These are phyloP conservation scores for Trypanosoma congolense DNA, from an alignment of 208 protist genomes.

Conservation along the genomic window DNA sequence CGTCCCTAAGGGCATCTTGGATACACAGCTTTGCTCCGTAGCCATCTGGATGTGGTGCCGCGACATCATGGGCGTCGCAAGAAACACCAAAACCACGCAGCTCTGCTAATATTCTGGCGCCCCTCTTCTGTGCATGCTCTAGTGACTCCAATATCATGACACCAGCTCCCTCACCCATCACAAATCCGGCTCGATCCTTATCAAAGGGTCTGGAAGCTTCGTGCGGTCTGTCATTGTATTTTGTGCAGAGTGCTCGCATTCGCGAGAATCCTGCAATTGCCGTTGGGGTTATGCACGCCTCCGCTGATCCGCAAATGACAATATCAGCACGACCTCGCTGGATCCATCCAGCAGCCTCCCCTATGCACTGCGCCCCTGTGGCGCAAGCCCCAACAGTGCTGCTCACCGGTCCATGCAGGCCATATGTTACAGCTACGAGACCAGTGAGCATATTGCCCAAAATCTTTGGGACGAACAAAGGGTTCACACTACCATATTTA, in stretches of 20 bases:
- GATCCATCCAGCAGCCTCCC: conserved; percentile 90
- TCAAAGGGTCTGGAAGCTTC: conserved; percentile 94
- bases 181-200: conserved; percentile 87
- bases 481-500: conserved; percentile 71
- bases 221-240: conserved; percentile 86
- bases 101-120: conserved; percentile 86
- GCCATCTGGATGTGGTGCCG: conserved; percentile 88
- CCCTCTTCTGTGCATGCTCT: conserved; percentile 78
- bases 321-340: conserved; percentile 77
- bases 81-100: conserved; percentile 83
- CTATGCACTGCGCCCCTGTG: conserved; percentile 96
- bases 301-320: conserved; percentile 90
- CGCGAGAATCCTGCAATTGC: conserved; percentile 92
- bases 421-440: conserved; percentile 84
- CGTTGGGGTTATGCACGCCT: conserved; percentile 91
- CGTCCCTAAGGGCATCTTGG: conserved; percentile 65
- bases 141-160: conserved; percentile 92
- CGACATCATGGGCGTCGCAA: conserved; percentile 95
- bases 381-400: conserved; percentile 95
- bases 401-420: conserved; percentile 88
- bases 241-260: conserved; percentile 90
- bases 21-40: conserved; percentile 86
- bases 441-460: conserved; percentile 96
- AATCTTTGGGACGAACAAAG: conserved; percentile 95
- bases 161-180: conserved; percentile 96